Evolutionary conservation across 2,329 filamentous ascomycete genomes (phyloP).

Genomic region (Colletotrichum graminicola): DNA sequence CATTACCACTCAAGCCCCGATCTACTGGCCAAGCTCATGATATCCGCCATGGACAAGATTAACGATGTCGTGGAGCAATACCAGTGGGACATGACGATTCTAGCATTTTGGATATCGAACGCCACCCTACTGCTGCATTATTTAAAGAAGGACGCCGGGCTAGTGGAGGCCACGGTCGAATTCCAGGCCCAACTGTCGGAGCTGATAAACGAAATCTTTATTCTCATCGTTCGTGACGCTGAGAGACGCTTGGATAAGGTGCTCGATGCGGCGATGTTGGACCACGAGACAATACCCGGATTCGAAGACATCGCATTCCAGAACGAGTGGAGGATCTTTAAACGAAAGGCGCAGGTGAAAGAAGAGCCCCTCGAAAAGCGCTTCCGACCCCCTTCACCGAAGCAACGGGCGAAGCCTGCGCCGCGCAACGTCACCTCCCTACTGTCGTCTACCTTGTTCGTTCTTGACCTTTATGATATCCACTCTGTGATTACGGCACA

Average conservation of each 20-base stretch:
- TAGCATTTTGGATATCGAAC: conserved; percentile 99
- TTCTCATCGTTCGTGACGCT: conserved; percentile 95
- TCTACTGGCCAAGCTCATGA: conserved; percentile 82
- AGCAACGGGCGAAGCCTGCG: conserved; percentile 89
- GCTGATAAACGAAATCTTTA: conserved; percentile 97
- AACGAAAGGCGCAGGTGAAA: conserved; percentile 89
- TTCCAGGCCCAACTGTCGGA: conserved; percentile 96
- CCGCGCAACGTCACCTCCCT: conserved; percentile 96
- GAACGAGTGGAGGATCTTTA: conserved; percentile 98
- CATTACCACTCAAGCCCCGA: conserved; percentile 95
- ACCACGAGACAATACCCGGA: conserved; percentile 97
- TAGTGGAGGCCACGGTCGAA: conserved; percentile 56
- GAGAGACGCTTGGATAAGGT: conserved; percentile 97
- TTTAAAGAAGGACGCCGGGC: conserved; percentile 76
- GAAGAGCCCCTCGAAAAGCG: conserved; percentile 91
- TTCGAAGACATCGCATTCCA: conserved; percentile 98
- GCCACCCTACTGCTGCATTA: conserved; percentile 96
- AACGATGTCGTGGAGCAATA: conserved; percentile 95
- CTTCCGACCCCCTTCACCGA: conserved; percentile 92
- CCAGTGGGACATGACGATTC: conserved; percentile 99
- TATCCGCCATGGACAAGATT: conserved; percentile 93
- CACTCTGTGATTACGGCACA: conserved; percentile 96
- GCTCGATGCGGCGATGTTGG: conserved; percentile 91
- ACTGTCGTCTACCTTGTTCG: conserved; percentile 94
- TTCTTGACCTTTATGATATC: conserved; percentile 98